Percentiles rank a stretch among this genome's conserved stretches.
Evolutionary conservation across 179 eudicot species (phyloP).

Genomic region (Beta macrorhiza): DNA sequence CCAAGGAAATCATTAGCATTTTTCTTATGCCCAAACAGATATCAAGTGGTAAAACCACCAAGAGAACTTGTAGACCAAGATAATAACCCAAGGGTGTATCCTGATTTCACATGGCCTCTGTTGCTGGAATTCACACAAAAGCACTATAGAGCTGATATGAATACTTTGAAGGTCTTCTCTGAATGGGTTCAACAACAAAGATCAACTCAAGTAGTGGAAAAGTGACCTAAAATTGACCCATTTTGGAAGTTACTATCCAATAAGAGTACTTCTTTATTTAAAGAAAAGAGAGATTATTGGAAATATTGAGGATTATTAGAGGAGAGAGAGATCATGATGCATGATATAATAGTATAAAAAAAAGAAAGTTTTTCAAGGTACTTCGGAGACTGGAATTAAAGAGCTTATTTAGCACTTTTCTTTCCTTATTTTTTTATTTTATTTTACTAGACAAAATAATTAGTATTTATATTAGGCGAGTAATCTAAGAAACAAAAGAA

Average conservation of each 20-base stretch:
- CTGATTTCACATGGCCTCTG: constrained; percentile 59
- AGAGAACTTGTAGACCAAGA: constrained; percentile 39
- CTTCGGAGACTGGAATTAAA: neutral
- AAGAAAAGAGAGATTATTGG: neutral
- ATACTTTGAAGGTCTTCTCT: constrained; percentile 47
- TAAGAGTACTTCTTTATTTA: neutral
- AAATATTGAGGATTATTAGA: neutral
- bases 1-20: constrained; percentile 58
- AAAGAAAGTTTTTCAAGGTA: neutral
- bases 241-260: constrained; percentile 1
- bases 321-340: neutral
- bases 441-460: neutral
- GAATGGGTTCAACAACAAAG: constrained; percentile 39
- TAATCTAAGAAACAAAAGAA: neutral
- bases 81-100: constrained; percentile 41
- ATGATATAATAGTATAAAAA: neutral
- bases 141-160: constrained; percentile 60
- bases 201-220: neutral
- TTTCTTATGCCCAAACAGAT: constrained; percentile 48
- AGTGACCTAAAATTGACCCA: neutral
- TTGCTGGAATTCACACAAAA: constrained; percentile 52
- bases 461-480: constrained; percentile 16
- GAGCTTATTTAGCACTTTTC: neutral
- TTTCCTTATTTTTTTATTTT: neutral
- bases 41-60: constrained; percentile 55